Evolutionary conservation across 495 filamentous ascomycete genomes (phyloP).

Genomic region (Aspergillus ostianus): DNA sequence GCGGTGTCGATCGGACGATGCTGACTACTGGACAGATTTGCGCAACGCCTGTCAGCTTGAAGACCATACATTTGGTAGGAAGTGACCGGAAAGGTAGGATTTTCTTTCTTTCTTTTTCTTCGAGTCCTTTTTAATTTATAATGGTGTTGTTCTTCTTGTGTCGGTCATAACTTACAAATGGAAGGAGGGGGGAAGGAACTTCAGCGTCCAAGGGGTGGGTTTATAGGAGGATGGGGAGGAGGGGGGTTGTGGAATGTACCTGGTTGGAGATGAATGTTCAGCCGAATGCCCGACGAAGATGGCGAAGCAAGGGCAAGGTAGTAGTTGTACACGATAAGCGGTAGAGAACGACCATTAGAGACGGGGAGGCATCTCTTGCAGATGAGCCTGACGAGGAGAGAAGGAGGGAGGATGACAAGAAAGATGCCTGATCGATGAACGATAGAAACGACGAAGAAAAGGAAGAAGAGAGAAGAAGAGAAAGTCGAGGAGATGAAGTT

Average conservation of each 20-base stretch:
- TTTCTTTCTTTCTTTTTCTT: slow-evolving; percentile 6
- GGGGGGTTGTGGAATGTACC: slow-evolving; percentile 16
- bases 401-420: slow-evolving; percentile 4
- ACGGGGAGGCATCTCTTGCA: slow-evolving; percentile 23
- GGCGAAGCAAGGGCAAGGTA: slow-evolving; percentile 25
- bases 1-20: slow-evolving; percentile 20
- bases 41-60: slow-evolving; percentile 25
- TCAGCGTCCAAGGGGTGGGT: slow-evolving; percentile 4
- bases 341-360: slow-evolving; percentile 24
- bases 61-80: slow-evolving; percentile 14
- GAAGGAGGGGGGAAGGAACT: slow-evolving; percentile 5
- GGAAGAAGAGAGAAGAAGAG: neutral
- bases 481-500: slow-evolving; percentile 11
- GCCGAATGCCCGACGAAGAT: slow-evolving; percentile 22
- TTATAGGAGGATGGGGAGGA: slow-evolving; percentile 9
- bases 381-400: slow-evolving; percentile 8
- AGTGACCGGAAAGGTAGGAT: neutral
- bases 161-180: slow-evolving; percentile 16
- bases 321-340: slow-evolving; percentile 21
- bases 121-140: neutral
- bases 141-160: neutral
- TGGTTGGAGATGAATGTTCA: slow-evolving; percentile 20
- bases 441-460: slow-evolving; percentile 7
- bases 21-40: slow-evolving; percentile 22
- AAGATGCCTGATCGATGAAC: slow-evolving; percentile 3